Evolutionary conservation across 768 basidiomycete species (phyloP).

Genomic region (Psilocybe azurescens): DNA sequence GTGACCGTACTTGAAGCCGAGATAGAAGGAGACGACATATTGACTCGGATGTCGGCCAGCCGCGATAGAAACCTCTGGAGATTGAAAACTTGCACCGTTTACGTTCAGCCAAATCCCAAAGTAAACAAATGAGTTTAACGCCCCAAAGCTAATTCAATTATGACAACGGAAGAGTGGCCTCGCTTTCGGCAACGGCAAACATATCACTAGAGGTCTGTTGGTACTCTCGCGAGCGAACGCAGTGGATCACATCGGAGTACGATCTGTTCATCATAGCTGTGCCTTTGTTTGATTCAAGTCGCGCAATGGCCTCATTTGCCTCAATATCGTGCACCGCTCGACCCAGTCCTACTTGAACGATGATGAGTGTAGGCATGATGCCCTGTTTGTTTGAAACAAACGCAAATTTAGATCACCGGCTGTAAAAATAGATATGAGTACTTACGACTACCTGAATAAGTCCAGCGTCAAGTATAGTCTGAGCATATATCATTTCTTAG

Average conservation of each 20-base stretch:
- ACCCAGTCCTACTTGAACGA: constrained; percentile 39
- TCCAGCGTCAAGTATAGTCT: constrained; percentile 29
- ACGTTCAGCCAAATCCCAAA: too few relatives aligned
- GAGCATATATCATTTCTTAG: background rate
- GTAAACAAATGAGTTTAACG: background rate
- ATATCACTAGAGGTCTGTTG: constrained; percentile 15
- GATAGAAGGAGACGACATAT: too few relatives aligned
- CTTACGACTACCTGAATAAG: constrained; percentile 36
- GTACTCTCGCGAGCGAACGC: constrained; percentile 12
- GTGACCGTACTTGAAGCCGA: too few relatives aligned
- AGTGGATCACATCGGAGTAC: constrained; percentile 2
- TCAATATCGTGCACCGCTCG: constrained; percentile 31
- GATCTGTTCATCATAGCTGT: constrained; percentile 1
- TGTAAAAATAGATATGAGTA: background rate
- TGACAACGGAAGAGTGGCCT: background rate
- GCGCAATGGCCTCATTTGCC: constrained; percentile 21
- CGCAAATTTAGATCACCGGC: background rate
- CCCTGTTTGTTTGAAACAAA: constrained; percentile 19
- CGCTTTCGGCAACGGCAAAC: background rate
- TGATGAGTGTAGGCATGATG: constrained; percentile 40
- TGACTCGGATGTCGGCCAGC: too few relatives aligned
- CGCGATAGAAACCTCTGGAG: too few relatives aligned
- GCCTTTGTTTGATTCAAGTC: constrained; percentile 14
- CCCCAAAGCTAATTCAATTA: background rate
- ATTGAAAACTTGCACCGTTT: too few relatives aligned